phyloP scores from a whole-genome alignment of 1,139 yeast genomes.

The Entelexis paramagnoliae region DNA sequence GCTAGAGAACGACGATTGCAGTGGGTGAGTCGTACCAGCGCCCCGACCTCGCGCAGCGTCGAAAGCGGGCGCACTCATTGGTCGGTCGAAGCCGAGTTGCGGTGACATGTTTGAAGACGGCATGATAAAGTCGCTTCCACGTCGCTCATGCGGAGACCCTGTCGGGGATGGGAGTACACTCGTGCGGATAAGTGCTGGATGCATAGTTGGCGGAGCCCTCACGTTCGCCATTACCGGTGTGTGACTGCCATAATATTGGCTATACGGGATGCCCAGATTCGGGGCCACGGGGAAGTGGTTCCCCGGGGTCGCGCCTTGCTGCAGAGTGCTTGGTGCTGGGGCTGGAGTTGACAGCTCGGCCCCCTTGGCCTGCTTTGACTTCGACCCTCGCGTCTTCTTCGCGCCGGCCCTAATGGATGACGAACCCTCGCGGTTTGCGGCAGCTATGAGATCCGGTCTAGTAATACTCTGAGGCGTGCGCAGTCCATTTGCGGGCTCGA shows the following conservation, averaged over 20 bases:
- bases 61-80: not conserved
- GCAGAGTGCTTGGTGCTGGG: not conserved
- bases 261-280: not conserved
- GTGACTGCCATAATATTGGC: not conserved
- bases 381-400: not conserved
- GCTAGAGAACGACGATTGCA: not conserved
- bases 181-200: not conserved
- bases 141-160: conserved; percentile 10
- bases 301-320: not conserved
- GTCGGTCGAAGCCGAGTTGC: not conserved
- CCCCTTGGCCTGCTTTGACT: not conserved
- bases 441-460: not conserved
- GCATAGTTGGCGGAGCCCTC: not conserved
- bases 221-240: conserved; percentile 2
- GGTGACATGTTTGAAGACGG: not conserved
- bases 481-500: not conserved
- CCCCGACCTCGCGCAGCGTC: not conserved
- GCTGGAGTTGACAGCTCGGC: not conserved
- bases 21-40: not conserved
- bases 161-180: conserved; percentile 5
- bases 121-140: not conserved
- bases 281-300: not conserved
- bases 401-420: not conserved
- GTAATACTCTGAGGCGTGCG: not conserved
- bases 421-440: not conserved